These are phyloP conservation scores for Thalassia testudinum DNA, from an alignment of 116 monocot genomes.

Conservation along the genomic window DNA sequence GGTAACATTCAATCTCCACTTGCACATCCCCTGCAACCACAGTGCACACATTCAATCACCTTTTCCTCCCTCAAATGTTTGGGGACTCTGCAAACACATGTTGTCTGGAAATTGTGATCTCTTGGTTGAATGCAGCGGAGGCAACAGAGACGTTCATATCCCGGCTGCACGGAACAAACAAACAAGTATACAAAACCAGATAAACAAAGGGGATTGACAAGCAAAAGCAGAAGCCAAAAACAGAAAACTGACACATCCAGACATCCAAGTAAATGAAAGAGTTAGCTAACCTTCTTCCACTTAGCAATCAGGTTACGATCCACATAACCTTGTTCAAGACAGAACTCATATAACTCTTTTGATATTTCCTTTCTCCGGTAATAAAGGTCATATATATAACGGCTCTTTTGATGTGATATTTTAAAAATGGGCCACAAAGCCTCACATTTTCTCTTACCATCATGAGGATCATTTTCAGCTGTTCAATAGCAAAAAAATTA, in stretches of 20 bases:
- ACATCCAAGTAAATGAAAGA: too few relatives aligned
- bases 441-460: conserved; percentile 92
- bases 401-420: conserved; percentile 76
- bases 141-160: conserved; percentile 91
- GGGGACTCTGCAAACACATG: conserved; percentile 92
- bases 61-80: conserved; percentile 91
- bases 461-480: conserved; percentile 95
- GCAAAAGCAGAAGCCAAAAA: too few relatives aligned
- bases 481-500: background rate
- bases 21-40: conserved; percentile 83
- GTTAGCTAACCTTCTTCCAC: conserved; percentile 81
- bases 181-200: too few relatives aligned
- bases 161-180: conserved; percentile 28
- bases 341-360: conserved; percentile 77
- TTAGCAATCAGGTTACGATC: conserved; percentile 89
- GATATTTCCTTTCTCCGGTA: conserved; percentile 90
- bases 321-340: conserved; percentile 81
- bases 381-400: conserved; percentile 80
- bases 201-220: too few relatives aligned
- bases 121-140: conserved; percentile 88
- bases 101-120: conserved; percentile 90
- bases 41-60: conserved; percentile 91
- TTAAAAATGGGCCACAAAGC: conserved; percentile 80
- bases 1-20: conserved; percentile 50
- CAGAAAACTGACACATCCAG: too few relatives aligned